phyloP scores from a whole-genome alignment of 345 rosid species.

The Euphorbia pulcherrima region DNA sequence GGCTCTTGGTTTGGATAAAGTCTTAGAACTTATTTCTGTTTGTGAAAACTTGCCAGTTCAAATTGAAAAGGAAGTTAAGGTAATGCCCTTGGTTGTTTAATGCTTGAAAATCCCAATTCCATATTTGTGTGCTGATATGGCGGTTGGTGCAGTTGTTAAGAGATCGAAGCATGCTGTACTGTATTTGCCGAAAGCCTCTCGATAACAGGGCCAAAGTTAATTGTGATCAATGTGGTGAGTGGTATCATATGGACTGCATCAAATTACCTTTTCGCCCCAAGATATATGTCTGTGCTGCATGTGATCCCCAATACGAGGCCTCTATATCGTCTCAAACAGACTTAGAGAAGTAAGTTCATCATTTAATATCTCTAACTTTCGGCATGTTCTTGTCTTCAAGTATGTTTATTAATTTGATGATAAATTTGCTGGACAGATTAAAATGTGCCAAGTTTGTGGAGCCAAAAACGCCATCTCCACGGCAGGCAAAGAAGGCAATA shows the following conservation, averaged over 20 bases:
- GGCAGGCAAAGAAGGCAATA: constrained; percentile 24
- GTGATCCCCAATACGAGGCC: constrained; percentile 40
- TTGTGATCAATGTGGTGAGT: constrained; percentile 62
- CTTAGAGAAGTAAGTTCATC: constrained; percentile 40
- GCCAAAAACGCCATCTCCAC: constrained; percentile 56
- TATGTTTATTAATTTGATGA: not conserved
- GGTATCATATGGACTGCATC: constrained; percentile 71
- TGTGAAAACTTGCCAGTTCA: constrained; percentile 63
- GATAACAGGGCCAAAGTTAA: constrained; percentile 54
- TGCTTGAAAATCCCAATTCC: not conserved
- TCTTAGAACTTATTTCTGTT: constrained; percentile 58
- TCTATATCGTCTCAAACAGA: constrained; percentile 23
- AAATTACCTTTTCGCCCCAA: constrained; percentile 43
- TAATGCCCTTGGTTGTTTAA: constrained; percentile 21
- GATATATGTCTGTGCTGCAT: constrained; percentile 71
- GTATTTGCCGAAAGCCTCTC: constrained; percentile 79
- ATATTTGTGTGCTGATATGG: not conserved
- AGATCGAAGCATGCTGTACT: constrained; percentile 73
- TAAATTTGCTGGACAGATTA: constrained; percentile 36
- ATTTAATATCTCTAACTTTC: not conserved
- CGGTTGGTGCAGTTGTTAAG: constrained; percentile 56
- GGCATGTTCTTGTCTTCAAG: not conserved
- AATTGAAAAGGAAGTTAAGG: constrained; percentile 70
- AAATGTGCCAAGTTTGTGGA: constrained; percentile 32
- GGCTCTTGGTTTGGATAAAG: constrained; percentile 58